Evolutionary conservation across 2,329 filamentous ascomycete genomes (phyloP).

Genomic region (Ophiostoma montium): DNA sequence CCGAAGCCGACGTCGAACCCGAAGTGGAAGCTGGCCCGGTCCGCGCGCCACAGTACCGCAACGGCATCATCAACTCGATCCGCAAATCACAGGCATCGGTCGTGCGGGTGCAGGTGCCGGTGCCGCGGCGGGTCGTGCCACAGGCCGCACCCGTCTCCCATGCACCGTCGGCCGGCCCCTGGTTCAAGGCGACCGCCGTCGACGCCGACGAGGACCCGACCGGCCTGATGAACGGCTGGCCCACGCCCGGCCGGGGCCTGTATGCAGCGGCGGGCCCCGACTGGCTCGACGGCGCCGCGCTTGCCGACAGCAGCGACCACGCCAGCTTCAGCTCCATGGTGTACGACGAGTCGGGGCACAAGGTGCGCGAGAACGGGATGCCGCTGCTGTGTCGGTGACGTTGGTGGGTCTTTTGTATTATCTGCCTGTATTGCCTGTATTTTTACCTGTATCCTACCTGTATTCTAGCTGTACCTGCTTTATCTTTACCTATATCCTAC

Average conservation of each 20-base stretch:
- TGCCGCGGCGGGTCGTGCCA: background rate
- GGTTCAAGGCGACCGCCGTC: conserved; percentile 13
- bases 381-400: too few species aligned
- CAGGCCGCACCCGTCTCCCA: background rate
- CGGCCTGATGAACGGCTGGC: conserved; percentile 12
- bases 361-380: conserved; percentile 5
- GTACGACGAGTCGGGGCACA: conserved; percentile 21
- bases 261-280: conserved; percentile 18
- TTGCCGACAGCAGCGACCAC: conserved; percentile 20
- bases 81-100: background rate
- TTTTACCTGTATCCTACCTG: too few species aligned
- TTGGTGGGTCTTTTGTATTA: background rate
- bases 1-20: background rate
- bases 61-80: conserved; percentile 8
- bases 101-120: background rate
- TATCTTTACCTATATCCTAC: too few species aligned
- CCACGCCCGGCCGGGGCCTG: conserved; percentile 12
- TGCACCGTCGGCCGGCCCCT: background rate
- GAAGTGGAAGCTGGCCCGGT: background rate
- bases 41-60: conserved; percentile 2
- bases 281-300: conserved; percentile 15
- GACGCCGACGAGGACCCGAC: conserved; percentile 14
- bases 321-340: conserved; percentile 23
- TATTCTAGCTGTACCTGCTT: too few species aligned
- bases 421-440: background rate